These are phyloP conservation scores for Nothopassalora personata DNA, from an alignment of 2,329 filamentous ascomycete species.

Conservation along the genomic window DNA sequence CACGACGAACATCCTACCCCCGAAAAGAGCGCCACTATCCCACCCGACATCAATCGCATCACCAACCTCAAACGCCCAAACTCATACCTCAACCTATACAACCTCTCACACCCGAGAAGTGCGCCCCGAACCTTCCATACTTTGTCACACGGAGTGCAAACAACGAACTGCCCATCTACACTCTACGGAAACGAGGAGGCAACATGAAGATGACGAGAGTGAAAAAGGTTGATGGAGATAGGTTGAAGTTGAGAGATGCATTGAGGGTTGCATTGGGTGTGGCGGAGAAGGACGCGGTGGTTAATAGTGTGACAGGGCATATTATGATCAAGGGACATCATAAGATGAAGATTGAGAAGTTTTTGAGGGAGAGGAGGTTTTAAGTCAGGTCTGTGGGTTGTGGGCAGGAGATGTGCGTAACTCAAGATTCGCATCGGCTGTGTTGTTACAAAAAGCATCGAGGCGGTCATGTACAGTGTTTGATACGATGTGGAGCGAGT, in stretches of 20 bases:
- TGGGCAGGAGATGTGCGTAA: too few relatives aligned
- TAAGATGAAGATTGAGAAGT: slow-evolving; percentile 32
- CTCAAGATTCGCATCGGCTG: too few relatives aligned
- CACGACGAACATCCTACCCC: slow-evolving; percentile 31
- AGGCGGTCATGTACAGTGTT: too few relatives aligned
- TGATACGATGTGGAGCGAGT: too few relatives aligned
- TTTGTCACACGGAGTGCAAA: slow-evolving; percentile 66
- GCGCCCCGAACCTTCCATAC: slow-evolving; percentile 55
- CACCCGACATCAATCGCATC: slow-evolving; percentile 26
- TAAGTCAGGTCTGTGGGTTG: slow-evolving; percentile 7
- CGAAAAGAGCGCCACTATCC: slow-evolving; percentile 32
- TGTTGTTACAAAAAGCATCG: too few relatives aligned
- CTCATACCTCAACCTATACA: slow-evolving; percentile 26
- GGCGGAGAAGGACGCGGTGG: slow-evolving; percentile 46
- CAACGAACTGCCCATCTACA: slow-evolving; percentile 72
- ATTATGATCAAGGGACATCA: slow-evolving; percentile 58
- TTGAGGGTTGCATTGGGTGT: slow-evolving; percentile 52
- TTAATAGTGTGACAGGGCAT: slow-evolving; percentile 63
- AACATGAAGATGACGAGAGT: slow-evolving; percentile 69
- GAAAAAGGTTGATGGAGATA: slow-evolving; percentile 73
- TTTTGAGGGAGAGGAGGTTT: slow-evolving; percentile 34
- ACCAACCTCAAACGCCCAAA: slow-evolving; percentile 13
- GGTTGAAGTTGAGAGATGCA: slow-evolving; percentile 57
- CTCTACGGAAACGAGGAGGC: slow-evolving; percentile 65
- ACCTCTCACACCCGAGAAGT: slow-evolving; percentile 25